Percentiles rank a stretch among this genome's conserved stretches.
These are phyloP conservation scores for Trichoderma polysporum DNA, from an alignment of 2,329 filamentous ascomycete species.

Conservation along the genomic window DNA sequence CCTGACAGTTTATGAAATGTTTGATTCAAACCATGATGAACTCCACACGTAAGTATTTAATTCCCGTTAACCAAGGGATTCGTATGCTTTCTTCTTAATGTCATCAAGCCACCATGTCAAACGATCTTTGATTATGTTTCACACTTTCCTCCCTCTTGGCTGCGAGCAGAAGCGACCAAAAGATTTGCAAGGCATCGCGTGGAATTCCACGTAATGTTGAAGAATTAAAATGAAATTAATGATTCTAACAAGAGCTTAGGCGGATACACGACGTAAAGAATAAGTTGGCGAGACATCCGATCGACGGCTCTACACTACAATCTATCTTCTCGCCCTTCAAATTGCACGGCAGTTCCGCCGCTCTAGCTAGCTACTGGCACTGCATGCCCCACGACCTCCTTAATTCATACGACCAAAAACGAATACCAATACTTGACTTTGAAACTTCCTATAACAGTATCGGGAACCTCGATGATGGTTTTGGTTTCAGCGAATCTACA, in stretches of 20 bases:
- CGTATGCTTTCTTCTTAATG: not conserved
- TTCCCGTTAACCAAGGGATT: not conserved
- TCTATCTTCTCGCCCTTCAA: not conserved
- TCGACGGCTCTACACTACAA: not conserved
- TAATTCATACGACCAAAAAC: not conserved
- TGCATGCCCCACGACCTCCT: constrained; percentile 7
- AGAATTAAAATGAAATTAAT: not conserved
- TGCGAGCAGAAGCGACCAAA: no score
- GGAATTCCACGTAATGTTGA: not conserved
- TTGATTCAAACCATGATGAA: constrained; percentile 4
- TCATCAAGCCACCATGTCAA: not conserved
- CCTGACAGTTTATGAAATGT: not conserved
- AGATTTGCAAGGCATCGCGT: no score
- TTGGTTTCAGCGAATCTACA: not conserved
- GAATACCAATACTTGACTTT: not conserved
- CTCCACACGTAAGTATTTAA: not conserved
- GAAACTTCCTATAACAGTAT: not conserved
- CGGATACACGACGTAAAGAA: not conserved
- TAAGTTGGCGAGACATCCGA: not conserved
- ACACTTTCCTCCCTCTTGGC: not conserved
- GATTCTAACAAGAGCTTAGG: not conserved
- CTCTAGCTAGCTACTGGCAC: constrained; percentile 6
- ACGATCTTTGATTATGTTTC: not conserved
- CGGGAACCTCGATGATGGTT: not conserved
- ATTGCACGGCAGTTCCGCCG: not conserved